A percentile compares a stretch with the other conserved stretches of the same genome.
Conservation (phyloP, 192 early-diverging fungal genomes). For the Chytriomyces hyalinus region DNA sequence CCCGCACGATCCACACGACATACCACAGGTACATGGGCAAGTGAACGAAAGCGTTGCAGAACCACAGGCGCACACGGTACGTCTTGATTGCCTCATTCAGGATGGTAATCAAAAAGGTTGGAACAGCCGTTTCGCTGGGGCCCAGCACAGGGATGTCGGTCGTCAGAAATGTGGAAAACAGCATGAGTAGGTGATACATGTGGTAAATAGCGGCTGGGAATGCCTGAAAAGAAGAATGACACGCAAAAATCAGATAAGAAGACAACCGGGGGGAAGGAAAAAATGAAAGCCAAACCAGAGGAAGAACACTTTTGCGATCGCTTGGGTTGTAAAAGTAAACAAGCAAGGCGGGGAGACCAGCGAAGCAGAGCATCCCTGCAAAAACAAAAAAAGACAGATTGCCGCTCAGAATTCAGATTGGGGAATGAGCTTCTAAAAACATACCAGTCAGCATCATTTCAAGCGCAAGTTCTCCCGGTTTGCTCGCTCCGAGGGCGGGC, state of each 20-base stretch:
- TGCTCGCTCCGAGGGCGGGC: not conserved
- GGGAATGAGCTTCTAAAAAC: not conserved
- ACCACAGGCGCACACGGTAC: conserved; percentile 5
- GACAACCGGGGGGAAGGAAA: not conserved
- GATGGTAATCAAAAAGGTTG: not conserved
- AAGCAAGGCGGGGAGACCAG: not conserved
- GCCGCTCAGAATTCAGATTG: not conserved
- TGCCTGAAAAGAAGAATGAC: not conserved
- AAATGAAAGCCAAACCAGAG: not conserved
- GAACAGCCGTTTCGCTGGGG: not conserved
- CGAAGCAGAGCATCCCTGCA: conserved; percentile 9
- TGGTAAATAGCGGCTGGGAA: not conserved
- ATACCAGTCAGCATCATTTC: not conserved
- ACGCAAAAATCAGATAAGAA: not conserved
- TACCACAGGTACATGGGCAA: conserved; percentile 1
- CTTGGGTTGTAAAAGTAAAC: conserved; percentile 9
- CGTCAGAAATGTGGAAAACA: not conserved
- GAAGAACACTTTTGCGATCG: not conserved
- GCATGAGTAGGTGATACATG: not conserved
- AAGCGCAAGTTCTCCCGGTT: not conserved
- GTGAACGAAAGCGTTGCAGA: not conserved
- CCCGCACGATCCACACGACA: not conserved
- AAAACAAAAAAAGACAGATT: not conserved
- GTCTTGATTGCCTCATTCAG: not conserved
- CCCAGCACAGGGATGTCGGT: not conserved